Conservation (phyloP, 495 filamentous ascomycete species). For the Bryoglossum gracile region DNA sequence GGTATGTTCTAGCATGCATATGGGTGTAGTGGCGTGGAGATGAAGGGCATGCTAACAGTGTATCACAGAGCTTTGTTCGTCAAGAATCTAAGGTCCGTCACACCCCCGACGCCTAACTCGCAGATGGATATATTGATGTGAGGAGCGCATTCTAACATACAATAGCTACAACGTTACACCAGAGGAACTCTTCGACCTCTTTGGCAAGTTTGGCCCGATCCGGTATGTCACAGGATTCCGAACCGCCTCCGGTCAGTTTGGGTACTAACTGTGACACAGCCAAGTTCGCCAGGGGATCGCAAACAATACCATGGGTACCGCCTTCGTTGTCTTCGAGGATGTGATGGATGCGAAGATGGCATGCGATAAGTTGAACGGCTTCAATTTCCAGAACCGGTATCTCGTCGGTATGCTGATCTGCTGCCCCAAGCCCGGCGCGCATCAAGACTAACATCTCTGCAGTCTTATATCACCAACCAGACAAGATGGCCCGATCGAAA, state of each 20-base stretch:
- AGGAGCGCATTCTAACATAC: constrained; percentile 8
- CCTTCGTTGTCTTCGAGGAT: constrained; percentile 98
- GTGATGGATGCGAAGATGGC: constrained; percentile 98
- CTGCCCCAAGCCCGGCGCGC: background rate
- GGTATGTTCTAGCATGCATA: constrained; percentile 48
- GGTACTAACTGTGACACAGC: constrained; percentile 44
- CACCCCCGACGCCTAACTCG: background rate
- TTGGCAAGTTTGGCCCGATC: constrained; percentile 89
- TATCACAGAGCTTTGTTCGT: constrained; percentile 83
- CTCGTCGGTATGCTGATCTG: constrained; percentile 81
- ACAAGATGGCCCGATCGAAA: constrained; percentile 88
- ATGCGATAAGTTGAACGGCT: constrained; percentile 98
- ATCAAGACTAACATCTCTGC: constrained; percentile 7
- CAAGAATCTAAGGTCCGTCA: constrained; percentile 80
- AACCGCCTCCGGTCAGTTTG: background rate
- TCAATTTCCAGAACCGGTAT: constrained; percentile 99
- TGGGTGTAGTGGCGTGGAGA: background rate
- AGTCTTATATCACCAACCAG: constrained; percentile 98
- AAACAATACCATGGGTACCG: constrained; percentile 94
- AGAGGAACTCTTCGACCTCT: constrained; percentile 90
- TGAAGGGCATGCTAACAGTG: constrained; percentile 23
- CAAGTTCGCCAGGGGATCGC: constrained; percentile 98
- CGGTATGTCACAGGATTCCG: constrained; percentile 51
- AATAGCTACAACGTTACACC: constrained; percentile 88
- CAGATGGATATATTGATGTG: constrained; percentile 2